Evolutionary conservation across 2,329 filamentous ascomycete species (phyloP).

Genomic region (Colletotrichum shisoi): DNA sequence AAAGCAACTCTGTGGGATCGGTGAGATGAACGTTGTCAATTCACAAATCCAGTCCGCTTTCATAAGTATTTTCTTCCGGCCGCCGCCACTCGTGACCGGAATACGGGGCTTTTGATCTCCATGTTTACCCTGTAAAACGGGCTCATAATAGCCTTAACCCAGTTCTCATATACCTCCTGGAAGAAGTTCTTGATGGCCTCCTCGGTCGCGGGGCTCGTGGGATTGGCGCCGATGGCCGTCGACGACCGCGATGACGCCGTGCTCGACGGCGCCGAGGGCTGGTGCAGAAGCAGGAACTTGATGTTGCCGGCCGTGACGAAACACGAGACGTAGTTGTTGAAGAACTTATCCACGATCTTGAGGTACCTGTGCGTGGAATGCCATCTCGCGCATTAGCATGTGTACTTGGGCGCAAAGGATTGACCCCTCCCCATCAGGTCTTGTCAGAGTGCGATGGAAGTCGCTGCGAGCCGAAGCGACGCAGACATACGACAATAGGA

Average conservation of each 20-base stretch:
- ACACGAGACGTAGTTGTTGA: slow-evolving; percentile 92
- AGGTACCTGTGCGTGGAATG: slow-evolving; percentile 72
- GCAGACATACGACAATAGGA: neutral
- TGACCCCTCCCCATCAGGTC: neutral
- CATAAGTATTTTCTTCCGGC: slow-evolving; percentile 88
- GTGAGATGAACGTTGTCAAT: too few species aligned
- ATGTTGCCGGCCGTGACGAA: slow-evolving; percentile 93
- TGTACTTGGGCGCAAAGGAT: neutral
- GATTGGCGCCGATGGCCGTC: slow-evolving; percentile 82
- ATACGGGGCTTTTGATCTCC: slow-evolving; percentile 86
- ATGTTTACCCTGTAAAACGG: slow-evolving; percentile 91
- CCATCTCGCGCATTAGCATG: neutral
- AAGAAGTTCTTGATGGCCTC: slow-evolving; percentile 97
- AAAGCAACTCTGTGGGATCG: too few species aligned
- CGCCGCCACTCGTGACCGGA: slow-evolving; percentile 79
- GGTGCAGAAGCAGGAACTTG: slow-evolving; percentile 93
- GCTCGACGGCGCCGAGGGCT: slow-evolving; percentile 64
- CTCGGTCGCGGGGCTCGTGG: slow-evolving; percentile 87
- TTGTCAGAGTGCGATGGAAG: neutral
- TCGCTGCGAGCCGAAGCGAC: neutral
- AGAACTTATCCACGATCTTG: slow-evolving; percentile 95
- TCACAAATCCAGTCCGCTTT: neutral
- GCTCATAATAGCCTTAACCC: slow-evolving; percentile 96
- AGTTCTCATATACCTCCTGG: slow-evolving; percentile 92
- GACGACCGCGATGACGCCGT: slow-evolving; percentile 61